phyloP scores from a whole-genome alignment of 1,139 yeast genomes.

The Saccharomyces pastorianus region DNA sequence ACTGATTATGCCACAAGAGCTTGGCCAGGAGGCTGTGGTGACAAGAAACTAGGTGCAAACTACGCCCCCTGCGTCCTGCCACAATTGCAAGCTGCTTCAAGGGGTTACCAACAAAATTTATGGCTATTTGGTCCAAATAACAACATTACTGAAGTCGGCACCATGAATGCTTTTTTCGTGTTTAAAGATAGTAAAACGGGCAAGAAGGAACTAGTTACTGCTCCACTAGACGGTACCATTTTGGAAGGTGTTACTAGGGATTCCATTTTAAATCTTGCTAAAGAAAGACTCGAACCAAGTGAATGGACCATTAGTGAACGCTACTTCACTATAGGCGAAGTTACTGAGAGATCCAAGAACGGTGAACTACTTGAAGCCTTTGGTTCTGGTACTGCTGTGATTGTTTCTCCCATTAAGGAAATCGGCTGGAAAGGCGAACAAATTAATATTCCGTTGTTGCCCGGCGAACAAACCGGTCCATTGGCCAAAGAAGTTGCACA shows the following conservation, averaged over 20 bases:
- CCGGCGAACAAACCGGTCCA: slow-evolving; percentile 72
- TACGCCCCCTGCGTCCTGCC: slow-evolving; percentile 93
- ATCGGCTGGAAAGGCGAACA: slow-evolving; percentile 71
- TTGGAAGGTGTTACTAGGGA: slow-evolving; percentile 96
- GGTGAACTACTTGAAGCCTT: slow-evolving; percentile 90
- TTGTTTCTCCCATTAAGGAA: slow-evolving; percentile 85
- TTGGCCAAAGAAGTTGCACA: slow-evolving; percentile 65
- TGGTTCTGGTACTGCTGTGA: slow-evolving; percentile 96
- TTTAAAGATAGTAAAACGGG: slow-evolving; percentile 63
- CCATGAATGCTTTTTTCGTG: slow-evolving; percentile 93
- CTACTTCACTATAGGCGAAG: slow-evolving; percentile 71
- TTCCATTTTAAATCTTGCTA: slow-evolving; percentile 68
- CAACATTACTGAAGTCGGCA: slow-evolving; percentile 89
- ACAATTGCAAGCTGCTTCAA: slow-evolving; percentile 74
- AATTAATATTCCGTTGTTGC: slow-evolving; percentile 67
- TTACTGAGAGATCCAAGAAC: slow-evolving; percentile 62
- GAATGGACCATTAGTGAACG: slow-evolving; percentile 83
- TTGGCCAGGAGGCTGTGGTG: slow-evolving; percentile 98
- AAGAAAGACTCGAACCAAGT: slow-evolving; percentile 57
- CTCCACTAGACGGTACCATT: slow-evolving; percentile 95
- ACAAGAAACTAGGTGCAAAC: slow-evolving; percentile 92
- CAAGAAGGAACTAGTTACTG: slow-evolving; percentile 85
- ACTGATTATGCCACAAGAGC: slow-evolving; percentile 94
- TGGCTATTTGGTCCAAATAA: slow-evolving; percentile 94
- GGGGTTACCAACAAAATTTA: slow-evolving; percentile 90